Conservation (phyloP, 2,329 filamentous ascomycete genomes). For the Fusarium odoratissimum region DNA sequence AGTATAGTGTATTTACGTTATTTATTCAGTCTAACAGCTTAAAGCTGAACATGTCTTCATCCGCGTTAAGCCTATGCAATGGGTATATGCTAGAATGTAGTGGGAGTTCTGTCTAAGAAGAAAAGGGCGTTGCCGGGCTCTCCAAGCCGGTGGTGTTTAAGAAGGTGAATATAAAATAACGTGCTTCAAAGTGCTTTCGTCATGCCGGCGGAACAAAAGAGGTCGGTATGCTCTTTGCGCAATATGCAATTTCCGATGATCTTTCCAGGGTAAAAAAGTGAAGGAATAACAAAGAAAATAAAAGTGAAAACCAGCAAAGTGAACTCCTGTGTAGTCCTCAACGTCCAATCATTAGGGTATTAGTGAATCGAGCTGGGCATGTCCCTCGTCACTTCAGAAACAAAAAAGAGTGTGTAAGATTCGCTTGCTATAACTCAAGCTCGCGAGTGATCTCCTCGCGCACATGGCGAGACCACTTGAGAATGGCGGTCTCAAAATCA, state of each 20-base stretch:
- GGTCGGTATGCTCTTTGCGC: slow-evolving; percentile 28
- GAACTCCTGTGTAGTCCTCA: slow-evolving; percentile 43
- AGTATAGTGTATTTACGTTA: slow-evolving; percentile 2
- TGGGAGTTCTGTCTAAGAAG: slow-evolving; percentile 30
- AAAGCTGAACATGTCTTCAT: slow-evolving; percentile 39
- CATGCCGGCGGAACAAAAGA: slow-evolving; percentile 9
- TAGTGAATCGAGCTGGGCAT: slow-evolving; percentile 10
- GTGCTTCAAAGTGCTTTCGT: slow-evolving; percentile 31
- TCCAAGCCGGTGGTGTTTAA: slow-evolving; percentile 25
- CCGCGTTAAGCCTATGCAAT: slow-evolving; percentile 50
- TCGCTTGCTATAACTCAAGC: slow-evolving; percentile 53
- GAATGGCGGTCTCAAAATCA: slow-evolving; percentile 84
- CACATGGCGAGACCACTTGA: slow-evolving; percentile 85
- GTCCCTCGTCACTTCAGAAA: slow-evolving; percentile 4
- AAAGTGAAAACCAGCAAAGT: slow-evolving; percentile 28
- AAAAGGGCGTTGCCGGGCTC: slow-evolving; percentile 14
- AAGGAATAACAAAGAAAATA: slow-evolving; percentile 11
- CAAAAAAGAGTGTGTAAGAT: background rate
- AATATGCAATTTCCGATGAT: slow-evolving; percentile 42
- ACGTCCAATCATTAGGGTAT: slow-evolving; percentile 44
- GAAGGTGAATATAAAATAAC: slow-evolving; percentile 23
- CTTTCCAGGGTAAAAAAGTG: slow-evolving; percentile 21
- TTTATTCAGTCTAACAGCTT: slow-evolving; percentile 40
- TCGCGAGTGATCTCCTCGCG: slow-evolving; percentile 86
- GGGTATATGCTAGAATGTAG: slow-evolving; percentile 53